Percentiles rank a stretch among this genome's conserved stretches.
These are phyloP conservation scores for Penicillium aurantiogriseum DNA, from an alignment of 2,329 filamentous ascomycete species.

Conservation along the genomic window DNA sequence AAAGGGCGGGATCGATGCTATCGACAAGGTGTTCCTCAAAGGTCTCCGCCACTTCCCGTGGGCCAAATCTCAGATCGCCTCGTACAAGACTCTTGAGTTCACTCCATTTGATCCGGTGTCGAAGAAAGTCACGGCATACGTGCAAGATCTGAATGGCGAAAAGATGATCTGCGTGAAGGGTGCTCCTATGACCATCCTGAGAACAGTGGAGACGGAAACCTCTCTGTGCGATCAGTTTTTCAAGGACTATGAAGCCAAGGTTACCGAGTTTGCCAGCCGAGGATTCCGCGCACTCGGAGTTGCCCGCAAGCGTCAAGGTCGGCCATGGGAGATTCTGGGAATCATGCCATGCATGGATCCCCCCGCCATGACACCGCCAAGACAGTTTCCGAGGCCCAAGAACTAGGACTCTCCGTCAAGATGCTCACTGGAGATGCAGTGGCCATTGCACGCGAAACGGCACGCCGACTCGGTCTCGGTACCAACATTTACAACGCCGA, in stretches of 20 bases:
- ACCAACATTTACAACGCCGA: constrained; percentile 95
- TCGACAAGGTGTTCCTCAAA: constrained; percentile 93
- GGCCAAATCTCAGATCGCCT: constrained; percentile 75
- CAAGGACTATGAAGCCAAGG: constrained; percentile 86
- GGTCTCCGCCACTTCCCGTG: constrained; percentile 76
- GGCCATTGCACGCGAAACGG: constrained; percentile 88
- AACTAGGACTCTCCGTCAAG: constrained; percentile 84
- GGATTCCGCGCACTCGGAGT: constrained; percentile 93
- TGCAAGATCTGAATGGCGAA: constrained; percentile 79
- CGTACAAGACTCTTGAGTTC: constrained; percentile 83
- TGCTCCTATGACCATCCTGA: constrained; percentile 81
- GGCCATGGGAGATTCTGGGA: constrained; percentile 84
- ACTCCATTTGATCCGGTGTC: constrained; percentile 88
- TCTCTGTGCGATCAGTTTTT: constrained; percentile 73
- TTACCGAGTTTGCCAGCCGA: constrained; percentile 86
- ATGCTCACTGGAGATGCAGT: constrained; percentile 96
- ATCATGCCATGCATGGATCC: constrained; percentile 95
- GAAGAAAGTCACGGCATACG: constrained; percentile 84
- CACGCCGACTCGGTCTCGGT: constrained; percentile 83
- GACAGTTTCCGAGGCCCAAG: constrained; percentile 87
- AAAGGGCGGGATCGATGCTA: constrained; percentile 93
- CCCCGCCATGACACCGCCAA: constrained; percentile 83
- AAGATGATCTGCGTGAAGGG: constrained; percentile 88
- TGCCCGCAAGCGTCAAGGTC: constrained; percentile 80
- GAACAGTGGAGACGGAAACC: constrained; percentile 78